Base-by-base conservation (phyloP, 129 eudicot species). In the Tagetes erecta region DNA sequence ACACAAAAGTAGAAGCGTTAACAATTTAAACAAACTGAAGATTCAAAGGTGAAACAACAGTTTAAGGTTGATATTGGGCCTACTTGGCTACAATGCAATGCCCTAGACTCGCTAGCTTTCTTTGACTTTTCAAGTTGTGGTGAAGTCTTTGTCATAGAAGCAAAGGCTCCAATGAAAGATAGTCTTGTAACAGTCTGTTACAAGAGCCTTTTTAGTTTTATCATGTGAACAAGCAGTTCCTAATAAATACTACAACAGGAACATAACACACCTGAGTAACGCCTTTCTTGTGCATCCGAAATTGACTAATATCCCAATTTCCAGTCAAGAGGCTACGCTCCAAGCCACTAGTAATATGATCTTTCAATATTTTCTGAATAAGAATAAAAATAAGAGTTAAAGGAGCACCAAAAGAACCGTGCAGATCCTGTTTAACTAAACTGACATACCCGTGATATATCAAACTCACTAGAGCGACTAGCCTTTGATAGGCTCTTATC, bases 71-170 rank as follows among this genome's bases (percentile, higher is more conserved):
- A 33, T 37, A 65, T 64, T 36, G 71, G 8, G 39, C 72, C 31
- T 78, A 88, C 98, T 93, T 95, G 99, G 76, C 99, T 95, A 46
- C 97, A 97, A 78, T 95, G 99, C 80, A 95, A 85, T 27, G 99
- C 99, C 86, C 99, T 86, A 44, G 99, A 97, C 42, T 97, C 99
- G 85, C 97, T 91, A 73, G 91, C 99, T 95, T 95, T 95, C 78
- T 96, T 80, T 3, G 99, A 91, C 84, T 91, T 95, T 67, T 91
- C 99, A 74, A 95, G 91, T 71, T 95, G 99, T 39, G 99, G 99
- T 10, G 82, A 65, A 68, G 91, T 85, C 75, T 80, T 91, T 67
- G 99, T 95, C 92, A 95, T 87, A 80, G 82, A 76, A 39, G 97
- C 99, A 78, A 86, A 69, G 40, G 94, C 73, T 58, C 86, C 95